Evolutionary conservation across 1,139 yeast species (phyloP).

Genomic region (Pichia sp.): DNA sequence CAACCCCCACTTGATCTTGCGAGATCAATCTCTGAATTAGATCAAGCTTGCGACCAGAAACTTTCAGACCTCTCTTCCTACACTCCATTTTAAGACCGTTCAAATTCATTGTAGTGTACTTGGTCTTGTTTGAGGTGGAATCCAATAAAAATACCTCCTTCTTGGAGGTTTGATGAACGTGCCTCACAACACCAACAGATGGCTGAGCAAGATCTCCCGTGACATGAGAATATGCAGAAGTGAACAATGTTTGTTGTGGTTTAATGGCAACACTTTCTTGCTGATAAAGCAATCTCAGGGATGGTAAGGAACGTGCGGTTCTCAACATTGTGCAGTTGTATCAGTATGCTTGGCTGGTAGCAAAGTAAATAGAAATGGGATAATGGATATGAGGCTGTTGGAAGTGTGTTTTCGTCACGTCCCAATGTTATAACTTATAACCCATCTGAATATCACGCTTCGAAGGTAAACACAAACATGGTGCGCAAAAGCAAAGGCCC

Average conservation of each 20-base stretch:
- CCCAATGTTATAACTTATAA: too few relatives aligned
- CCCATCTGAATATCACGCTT: too few relatives aligned
- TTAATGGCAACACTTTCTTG: slow-evolving; percentile 15
- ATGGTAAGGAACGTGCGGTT: slow-evolving; percentile 32
- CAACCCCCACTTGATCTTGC: slow-evolving; percentile 13
- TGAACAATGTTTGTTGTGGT: slow-evolving; percentile 1
- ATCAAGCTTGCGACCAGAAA: slow-evolving; percentile 49
- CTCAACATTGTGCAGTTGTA: slow-evolving; percentile 21
- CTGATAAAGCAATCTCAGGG: slow-evolving; percentile 24
- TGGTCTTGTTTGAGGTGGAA: slow-evolving; percentile 21
- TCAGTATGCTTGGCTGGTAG: too few relatives aligned
- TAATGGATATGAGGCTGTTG: too few relatives aligned
- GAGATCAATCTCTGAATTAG: slow-evolving; percentile 39
- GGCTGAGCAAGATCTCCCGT: slow-evolving; percentile 12
- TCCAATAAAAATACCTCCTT: slow-evolving; percentile 31
- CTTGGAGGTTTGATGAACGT: slow-evolving; percentile 35
- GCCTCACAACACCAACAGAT: slow-evolving; percentile 21
- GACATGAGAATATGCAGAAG: slow-evolving; percentile 2
- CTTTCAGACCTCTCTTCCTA: slow-evolving; percentile 46
- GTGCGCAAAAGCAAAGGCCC: too few relatives aligned
- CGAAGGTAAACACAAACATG: too few relatives aligned
- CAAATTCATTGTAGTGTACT: slow-evolving; percentile 37
- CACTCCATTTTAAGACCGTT: slow-evolving; percentile 47
- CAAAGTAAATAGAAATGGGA: too few relatives aligned
- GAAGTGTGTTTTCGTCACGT: too few relatives aligned